Base-by-base conservation (phyloP, 2,329 filamentous ascomycete species). In the Byssochlamys sp. region DNA sequence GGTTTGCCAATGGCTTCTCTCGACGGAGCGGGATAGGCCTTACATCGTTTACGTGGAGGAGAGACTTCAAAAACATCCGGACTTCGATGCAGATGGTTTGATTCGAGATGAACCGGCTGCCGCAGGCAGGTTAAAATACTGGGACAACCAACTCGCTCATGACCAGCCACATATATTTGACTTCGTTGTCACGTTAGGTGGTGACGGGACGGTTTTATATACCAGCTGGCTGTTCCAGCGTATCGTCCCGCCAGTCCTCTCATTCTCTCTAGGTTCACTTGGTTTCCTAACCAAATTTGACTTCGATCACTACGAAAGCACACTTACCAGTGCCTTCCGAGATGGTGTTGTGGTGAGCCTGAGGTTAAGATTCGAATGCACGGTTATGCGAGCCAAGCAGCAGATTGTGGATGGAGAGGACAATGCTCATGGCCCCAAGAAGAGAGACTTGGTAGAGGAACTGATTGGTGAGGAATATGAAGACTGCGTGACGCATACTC, bases 241-340 rank as follows among this genome's bases (percentile, higher is more conserved):
- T 49, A 88, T 97, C 52, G 92, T 97, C 0, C 94, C 94, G 4
- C 94, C 94, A 0, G 90, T 96, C 0, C 78, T 99, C 60, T 92
- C 90, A 60, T 97, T 99, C 71, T 84, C 91, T 0, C 78, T 97
- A 9, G 94, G 94, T 7, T 96, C 91, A 26, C 79, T 99, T 4
- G 94, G 94, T 0, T 99, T 99, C 69, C 77, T 99, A 63, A 97
- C 94, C 27, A 96, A 96, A 69, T 97, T 97, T 70, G 91, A 97
- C 71, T 99, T 91, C 71, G 84, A 85, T 12, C 78, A 88, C 3
- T 90, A 89, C 63, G 78, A 83, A 60, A 74, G 80, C 12, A 95
- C 84, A 1, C 79, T 96, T 31, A 82, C 80, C 2, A 83, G 80
- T 51, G 86, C 89, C 0, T 94, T 96, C 64, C 79, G 77, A 48